Percentiles rank a stretch among this genome's conserved stretches.
phyloP scores from a whole-genome alignment of 2,329 filamentous ascomycete species.

The Colletotrichum sp. region DNA sequence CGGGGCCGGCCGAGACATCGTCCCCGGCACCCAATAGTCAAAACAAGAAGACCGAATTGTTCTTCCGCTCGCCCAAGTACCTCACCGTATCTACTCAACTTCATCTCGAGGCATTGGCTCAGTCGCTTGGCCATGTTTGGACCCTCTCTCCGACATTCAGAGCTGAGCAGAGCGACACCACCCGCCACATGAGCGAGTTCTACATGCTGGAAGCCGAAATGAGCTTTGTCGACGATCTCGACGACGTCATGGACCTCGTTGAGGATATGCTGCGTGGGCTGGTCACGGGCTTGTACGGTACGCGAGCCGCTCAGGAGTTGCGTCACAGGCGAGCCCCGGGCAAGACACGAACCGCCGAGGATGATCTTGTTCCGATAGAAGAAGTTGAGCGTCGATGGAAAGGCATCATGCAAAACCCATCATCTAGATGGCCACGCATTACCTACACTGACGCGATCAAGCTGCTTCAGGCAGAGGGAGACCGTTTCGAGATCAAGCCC shows the following conservation, averaged over 20 bases:
- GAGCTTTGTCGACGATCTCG: constrained; percentile 74
- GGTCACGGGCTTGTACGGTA: constrained; percentile 40
- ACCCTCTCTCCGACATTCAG: constrained; percentile 92
- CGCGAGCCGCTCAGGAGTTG: constrained; percentile 51
- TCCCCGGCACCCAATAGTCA: constrained; percentile 34
- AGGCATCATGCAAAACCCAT: constrained; percentile 56
- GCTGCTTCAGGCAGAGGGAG: constrained; percentile 63
- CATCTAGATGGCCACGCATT: constrained; percentile 73
- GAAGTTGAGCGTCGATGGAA: constrained; percentile 74
- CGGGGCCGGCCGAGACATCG: constrained; percentile 33
- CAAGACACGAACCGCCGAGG: constrained; percentile 25
- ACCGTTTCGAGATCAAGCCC: constrained; percentile 70
- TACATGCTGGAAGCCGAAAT: constrained; percentile 98
- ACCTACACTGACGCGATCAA: constrained; percentile 82
- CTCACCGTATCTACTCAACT: constrained; percentile 94
- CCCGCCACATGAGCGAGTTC: constrained; percentile 93
- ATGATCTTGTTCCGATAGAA: constrained; percentile 46
- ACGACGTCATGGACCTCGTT: constrained; percentile 76
- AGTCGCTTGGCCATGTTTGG: constrained; percentile 91
- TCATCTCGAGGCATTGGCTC: constrained; percentile 89
- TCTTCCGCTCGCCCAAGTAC: constrained; percentile 90
- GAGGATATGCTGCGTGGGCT: constrained; percentile 75
- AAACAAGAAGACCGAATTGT: constrained; percentile 52
- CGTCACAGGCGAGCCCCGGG: constrained; percentile 22
- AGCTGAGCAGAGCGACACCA: constrained; percentile 91